A percentile compares a stretch with the other conserved stretches of the same genome.
Evolutionary conservation across 345 rosid species (phyloP).

Genomic region (Eucalyptus regnans): DNA sequence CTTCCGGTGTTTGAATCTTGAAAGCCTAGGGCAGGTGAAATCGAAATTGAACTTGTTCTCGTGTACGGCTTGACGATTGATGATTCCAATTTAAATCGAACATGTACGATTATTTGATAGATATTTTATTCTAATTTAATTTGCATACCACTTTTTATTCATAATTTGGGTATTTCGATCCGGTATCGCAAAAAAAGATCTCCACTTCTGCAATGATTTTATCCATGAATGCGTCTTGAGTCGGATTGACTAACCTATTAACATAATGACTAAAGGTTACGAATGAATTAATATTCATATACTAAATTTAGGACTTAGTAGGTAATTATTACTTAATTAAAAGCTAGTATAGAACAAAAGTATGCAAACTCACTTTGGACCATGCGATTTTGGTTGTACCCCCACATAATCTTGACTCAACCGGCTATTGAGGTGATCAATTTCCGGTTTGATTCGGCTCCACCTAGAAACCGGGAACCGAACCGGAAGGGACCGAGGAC

Average conservation of each 20-base stretch:
- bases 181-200: too few species aligned
- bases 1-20: neutral
- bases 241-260: too few species aligned
- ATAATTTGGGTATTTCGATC: neutral
- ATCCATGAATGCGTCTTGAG: too few species aligned
- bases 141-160: neutral
- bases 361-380: neutral
- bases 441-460: too few species aligned
- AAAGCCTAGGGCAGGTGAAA: too few species aligned
- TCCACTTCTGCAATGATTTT: too few species aligned
- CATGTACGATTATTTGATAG: too few species aligned
- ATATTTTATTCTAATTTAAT: neutral
- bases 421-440: rapidly evolving
- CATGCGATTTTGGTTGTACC: neutral
- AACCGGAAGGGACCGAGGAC: rapidly evolving
- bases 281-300: neutral
- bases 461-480: too few species aligned
- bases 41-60: neutral
- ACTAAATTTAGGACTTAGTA: neutral
- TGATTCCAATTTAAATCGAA: neutral
- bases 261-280: too few species aligned
- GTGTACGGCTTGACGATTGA: neutral
- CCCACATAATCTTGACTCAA: too few species aligned
- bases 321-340: neutral
- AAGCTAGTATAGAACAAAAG: neutral